Percentiles rank a stretch among this genome's conserved stretches.
Conservation (phyloP, 345 rosid genomes). For the Lepidium sativum region DNA sequence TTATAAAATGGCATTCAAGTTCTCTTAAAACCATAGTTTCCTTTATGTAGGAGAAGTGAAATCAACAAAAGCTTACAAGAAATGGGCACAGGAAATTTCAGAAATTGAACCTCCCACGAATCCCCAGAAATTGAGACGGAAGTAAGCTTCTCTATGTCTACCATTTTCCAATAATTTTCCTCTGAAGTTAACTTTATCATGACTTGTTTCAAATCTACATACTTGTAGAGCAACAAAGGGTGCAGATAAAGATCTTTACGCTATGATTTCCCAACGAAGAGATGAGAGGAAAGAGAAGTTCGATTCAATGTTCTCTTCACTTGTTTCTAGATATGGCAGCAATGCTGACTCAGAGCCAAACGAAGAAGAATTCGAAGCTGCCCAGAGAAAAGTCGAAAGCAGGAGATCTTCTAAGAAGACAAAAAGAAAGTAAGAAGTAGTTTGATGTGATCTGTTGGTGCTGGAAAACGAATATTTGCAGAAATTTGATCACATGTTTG, state of each 20-base stretch:
- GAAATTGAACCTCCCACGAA: constrained; percentile 60
- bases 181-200: background rate
- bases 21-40: background rate
- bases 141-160: constrained; percentile 38
- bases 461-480: background rate
- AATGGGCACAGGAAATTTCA: constrained; percentile 70
- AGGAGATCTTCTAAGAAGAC: constrained; percentile 41
- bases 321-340: constrained; percentile 65
- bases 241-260: constrained; percentile 47
- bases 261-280: constrained; percentile 56
- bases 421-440: constrained; percentile 25
- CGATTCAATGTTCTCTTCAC: constrained; percentile 80
- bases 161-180: background rate
- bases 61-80: constrained; percentile 66
- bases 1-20: background rate
- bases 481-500: background rate
- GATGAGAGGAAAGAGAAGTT: constrained; percentile 56
- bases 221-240: constrained; percentile 37
- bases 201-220: background rate
- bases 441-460: background rate
- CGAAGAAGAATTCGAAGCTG: constrained; percentile 93
- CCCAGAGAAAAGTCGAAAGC: constrained; percentile 54
- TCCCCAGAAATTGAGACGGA: constrained; percentile 42
- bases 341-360: constrained; percentile 48
- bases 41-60: constrained; percentile 51